Base-by-base conservation (phyloP, 306 rosid genomes). In the Begonia loranthoides region DNA sequence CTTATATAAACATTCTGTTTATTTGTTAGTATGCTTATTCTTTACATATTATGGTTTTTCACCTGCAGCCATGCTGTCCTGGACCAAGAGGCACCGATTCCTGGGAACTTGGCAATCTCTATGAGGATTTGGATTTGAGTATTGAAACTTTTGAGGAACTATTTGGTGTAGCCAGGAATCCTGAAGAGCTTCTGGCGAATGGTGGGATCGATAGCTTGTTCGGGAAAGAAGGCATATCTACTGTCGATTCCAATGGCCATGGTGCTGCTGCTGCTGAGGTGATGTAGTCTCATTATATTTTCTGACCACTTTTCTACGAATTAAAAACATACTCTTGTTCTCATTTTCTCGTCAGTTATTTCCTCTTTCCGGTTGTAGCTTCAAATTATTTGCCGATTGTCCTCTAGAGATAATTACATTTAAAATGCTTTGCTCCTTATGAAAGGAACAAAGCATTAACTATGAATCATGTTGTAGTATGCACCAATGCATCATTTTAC, bases 121-220 rank as follows among this genome's bases (percentile, higher is more conserved):
- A 66, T 70, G 87, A 61, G 38, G 89, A 79, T 76, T 70, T 87
- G 73, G 86, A 81, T 74, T 64, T 83, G 63, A 71, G 71, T 64
- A 77, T 92, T 59, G 99, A 92, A 66, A 83, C 80, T 75, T 92
- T 86, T 47, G 83, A 80, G 9, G 99, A 92, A 69, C 79, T 92
- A 54, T 92, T 92, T 70, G 88, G 94, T 52, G 53, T 83, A 67
- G 66, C 83, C 43, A 83, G 67, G 69, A 81, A 76, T 63, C 78
- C 94, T 12, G 95, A 90, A 66, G 95, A 80, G 64, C 84, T 87
- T 62, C 72, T 87, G 45, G 90, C 80, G 80, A 83, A 92, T 54
- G 99, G 96, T 52, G 89, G 99, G 49, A 76, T 92, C 51, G 84
- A 75, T 67, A 87, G 99, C 80, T 81, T 92, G 79, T 92, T 87